These are phyloP conservation scores for Trichoderma atrobrunneum DNA, from an alignment of 2,329 filamentous ascomycete species.

Conservation along the genomic window DNA sequence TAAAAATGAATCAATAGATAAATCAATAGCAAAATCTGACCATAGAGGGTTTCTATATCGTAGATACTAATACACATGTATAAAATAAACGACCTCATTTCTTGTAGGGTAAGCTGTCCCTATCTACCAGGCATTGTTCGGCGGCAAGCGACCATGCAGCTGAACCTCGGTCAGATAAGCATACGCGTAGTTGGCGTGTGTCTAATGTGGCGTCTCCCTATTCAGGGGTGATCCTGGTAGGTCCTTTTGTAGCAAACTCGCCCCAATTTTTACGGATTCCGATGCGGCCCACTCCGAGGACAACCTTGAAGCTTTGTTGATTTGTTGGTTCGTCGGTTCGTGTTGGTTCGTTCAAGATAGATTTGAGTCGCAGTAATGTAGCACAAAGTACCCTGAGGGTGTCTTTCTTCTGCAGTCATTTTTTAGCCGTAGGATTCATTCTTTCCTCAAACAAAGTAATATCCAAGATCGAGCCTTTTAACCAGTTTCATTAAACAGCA, in stretches of 20 bases:
- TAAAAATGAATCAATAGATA: too few relatives aligned
- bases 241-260: not conserved
- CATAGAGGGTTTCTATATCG: too few relatives aligned
- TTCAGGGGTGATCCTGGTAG: not conserved
- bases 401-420: not conserved
- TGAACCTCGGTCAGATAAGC: too few relatives aligned
- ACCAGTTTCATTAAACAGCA: not conserved
- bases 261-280: not conserved
- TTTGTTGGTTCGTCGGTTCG: not conserved
- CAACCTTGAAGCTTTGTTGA: not conserved
- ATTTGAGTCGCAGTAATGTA: not conserved
- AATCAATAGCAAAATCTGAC: too few relatives aligned
- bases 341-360: not conserved
- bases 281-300: not conserved
- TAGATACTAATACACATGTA: too few relatives aligned
- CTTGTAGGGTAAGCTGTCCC: too few relatives aligned
- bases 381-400: not conserved
- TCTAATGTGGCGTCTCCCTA: not conserved
- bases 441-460: not conserved
- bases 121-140: too few relatives aligned
- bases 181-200: not conserved
- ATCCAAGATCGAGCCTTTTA: not conserved
- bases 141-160: too few relatives aligned
- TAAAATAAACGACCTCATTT: too few relatives aligned
- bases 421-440: not conserved